Base-by-base conservation (phyloP, 23 red algal species). In the Cyanidium caldarium region DNA sequence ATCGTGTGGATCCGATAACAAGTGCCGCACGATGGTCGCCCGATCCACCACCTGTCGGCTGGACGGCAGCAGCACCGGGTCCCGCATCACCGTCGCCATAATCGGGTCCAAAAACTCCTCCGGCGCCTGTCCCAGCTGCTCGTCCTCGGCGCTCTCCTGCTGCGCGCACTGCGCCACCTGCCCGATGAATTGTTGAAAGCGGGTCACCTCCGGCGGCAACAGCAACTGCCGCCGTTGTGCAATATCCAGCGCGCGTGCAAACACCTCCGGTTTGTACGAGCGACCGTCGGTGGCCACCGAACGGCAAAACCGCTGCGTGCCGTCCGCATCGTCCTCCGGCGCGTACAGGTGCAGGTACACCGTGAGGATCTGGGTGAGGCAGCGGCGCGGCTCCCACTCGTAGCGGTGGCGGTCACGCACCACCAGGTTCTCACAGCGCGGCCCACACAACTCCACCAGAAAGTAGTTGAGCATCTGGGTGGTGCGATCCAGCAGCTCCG, bases 61-160 rank as follows among this genome's bases (percentile, higher is more conserved):
- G 20, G 92, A 86, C 26, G 92, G 92, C 43, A 98, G 65, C 3
- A 70, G 39, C 31, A 98, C 92, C 3, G 92, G 92, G 28, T 98
- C 80, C 44, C 66, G 76, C 92, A 98, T 98, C 66, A 98, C 1
- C 1, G 69, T 86, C 13, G 72, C 73, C 84, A 98, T 84, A 15
- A 98, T 73, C 26, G 92, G 92, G 72, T 98, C 92, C 35, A 86
- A 57, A 65, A 98, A 98, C 36, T 98, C 92, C 46, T 98, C 92
- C 21, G 92, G 92, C 29, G 80, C 79, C 20, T 88, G 76, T 14
- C 75, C 80, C 2, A 98, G 69, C 40, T 80, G 70, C 29, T 85
- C 92, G 29, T 89, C 84, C 69, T 82, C 77, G 20, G 72, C 66
- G 10, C 85, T 73, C 33, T 68, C 73, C 40, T 75, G 16, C 26